Base-by-base conservation (phyloP, 129 eudicot genomes). In the Flaveria brownii region DNA sequence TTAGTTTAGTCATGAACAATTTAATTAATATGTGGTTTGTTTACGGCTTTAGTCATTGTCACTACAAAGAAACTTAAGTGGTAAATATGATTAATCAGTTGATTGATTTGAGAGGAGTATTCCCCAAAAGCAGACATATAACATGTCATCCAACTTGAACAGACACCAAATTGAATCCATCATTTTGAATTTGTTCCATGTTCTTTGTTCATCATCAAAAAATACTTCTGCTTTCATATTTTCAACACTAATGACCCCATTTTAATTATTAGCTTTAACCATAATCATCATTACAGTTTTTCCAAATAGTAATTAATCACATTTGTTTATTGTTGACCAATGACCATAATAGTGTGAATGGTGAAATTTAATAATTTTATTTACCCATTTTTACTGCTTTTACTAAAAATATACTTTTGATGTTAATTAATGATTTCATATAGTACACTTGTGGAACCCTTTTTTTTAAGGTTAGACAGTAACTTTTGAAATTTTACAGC, bases 61-160 rank as follows among this genome's bases (percentile, higher is more conserved):
- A 25, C 2, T 15, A 28, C 15, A 63, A 15, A 63, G 45, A 33
- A 63, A 63, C 3, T 13, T 30, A 6, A 30, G 20, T 63, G 69
- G 3, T 16, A 54, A 73, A 26, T 9, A 26, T 33, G 56, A 63
- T 51, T 68, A 47, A 69, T 70, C 9, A 66, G 17, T 66, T 67
- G 75, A 45, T 18, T 73, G 64, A 74, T 42, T 36, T 66, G 70
- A 68, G 20, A 66, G 71, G 41, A 6, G 20, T 70, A 70, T 13
- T 28, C 84, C 73, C 78, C 5, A 43, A 64, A 79, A 73, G 75
- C 25, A 73, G 68, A 80, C 79, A 80, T 75, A 73, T 74, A 80
- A 80, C 79, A 80, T 80, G 79, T 55, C 62, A 73, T 7, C 47
- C n/a, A 39, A 73, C 70, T 70, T 74, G 80, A 80, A 74, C 56